Evolutionary conservation across 148 eudicot species (phyloP).

Genomic region (Cornus suecica): DNA sequence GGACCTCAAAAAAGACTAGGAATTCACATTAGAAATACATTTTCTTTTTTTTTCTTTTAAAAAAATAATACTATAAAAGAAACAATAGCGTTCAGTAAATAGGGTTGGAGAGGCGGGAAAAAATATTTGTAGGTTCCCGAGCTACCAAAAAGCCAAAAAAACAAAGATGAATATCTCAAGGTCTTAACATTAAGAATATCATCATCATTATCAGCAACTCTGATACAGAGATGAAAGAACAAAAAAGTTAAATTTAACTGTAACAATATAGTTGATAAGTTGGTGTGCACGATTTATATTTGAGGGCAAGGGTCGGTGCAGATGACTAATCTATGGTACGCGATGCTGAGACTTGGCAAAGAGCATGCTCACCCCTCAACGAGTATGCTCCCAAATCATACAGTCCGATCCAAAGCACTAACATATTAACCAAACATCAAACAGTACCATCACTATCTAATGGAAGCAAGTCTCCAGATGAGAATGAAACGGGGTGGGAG

Average conservation of each 20-base stretch:
- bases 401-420: not conserved
- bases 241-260: too few relatives aligned
- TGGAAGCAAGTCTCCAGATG: not conserved
- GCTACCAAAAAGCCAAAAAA: not conserved
- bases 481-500: not conserved
- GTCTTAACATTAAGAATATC: not conserved
- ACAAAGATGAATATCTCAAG: not conserved
- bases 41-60: too few relatives aligned
- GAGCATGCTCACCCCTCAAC: not conserved
- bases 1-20: not conserved
- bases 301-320: too few relatives aligned
- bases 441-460: not conserved
- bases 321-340: too few relatives aligned
- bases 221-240: too few relatives aligned
- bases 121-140: not conserved
- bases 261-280: not conserved
- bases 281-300: not conserved
- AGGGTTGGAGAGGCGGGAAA: not conserved
- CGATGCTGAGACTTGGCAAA: not conserved
- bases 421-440: not conserved
- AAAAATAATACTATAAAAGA: not conserved
- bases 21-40: not conserved
- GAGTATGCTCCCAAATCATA: not conserved
- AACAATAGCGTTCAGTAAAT: not conserved
- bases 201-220: not conserved